These are phyloP conservation scores for Hymenoscyphus linearis DNA, from an alignment of 2,329 filamentous ascomycete species.

Conservation along the genomic window DNA sequence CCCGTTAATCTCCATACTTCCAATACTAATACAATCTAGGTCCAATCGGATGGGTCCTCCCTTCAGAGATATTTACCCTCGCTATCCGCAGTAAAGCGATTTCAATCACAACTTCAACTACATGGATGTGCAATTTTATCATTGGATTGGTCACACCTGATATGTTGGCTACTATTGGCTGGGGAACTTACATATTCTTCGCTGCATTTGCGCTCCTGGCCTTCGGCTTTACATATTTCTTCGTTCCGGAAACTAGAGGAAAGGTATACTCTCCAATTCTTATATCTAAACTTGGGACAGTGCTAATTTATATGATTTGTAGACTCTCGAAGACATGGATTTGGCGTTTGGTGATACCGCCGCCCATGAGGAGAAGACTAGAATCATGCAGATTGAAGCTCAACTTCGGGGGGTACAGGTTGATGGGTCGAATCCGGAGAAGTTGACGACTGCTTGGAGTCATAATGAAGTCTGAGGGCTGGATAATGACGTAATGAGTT, in stretches of 20 bases:
- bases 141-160: slow-evolving; percentile 50
- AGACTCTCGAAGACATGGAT: slow-evolving; percentile 53
- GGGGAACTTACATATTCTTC: slow-evolving; percentile 57
- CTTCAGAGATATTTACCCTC: slow-evolving; percentile 54
- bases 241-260: slow-evolving; percentile 54
- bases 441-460: neutral
- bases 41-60: slow-evolving; percentile 50
- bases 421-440: neutral
- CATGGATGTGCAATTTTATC: slow-evolving; percentile 55
- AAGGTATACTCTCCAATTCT: slow-evolving; percentile 14
- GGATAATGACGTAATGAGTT: no score
- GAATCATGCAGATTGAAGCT: neutral
- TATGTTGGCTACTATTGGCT: slow-evolving; percentile 47
- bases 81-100: slow-evolving; percentile 57
- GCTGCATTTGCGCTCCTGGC: slow-evolving; percentile 46
- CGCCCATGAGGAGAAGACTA: slow-evolving; percentile 34
- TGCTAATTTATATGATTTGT: no score
- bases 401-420: neutral
- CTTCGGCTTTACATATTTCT: slow-evolving; percentile 45
- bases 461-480: neutral
- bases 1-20: no score
- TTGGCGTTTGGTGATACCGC: slow-evolving; percentile 38
- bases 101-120: slow-evolving; percentile 50
- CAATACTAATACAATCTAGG: slow-evolving; percentile 23
- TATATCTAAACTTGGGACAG: no score